phyloP scores from a whole-genome alignment of 352 stramenopile genomes.

The Blastocystis sp. region DNA sequence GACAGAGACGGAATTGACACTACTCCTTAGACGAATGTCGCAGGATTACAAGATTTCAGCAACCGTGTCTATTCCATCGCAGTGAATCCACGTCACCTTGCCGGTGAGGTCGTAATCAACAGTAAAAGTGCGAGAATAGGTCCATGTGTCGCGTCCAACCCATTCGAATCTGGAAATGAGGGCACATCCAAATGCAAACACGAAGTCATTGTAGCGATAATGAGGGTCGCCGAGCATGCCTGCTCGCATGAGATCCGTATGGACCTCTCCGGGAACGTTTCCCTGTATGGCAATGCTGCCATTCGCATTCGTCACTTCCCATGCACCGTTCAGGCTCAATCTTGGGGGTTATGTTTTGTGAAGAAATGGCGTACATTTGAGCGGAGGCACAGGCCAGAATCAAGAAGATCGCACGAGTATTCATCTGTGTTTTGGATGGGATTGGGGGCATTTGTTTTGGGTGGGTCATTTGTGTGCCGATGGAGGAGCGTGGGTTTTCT shows the following conservation, averaged over 20 bases:
- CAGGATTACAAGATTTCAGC: slow-evolving; percentile 81
- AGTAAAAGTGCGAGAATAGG: slow-evolving; percentile 75
- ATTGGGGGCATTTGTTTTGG: neutral
- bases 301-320: slow-evolving; percentile 46
- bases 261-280: slow-evolving; percentile 80
- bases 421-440: neutral
- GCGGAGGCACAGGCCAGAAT: neutral
- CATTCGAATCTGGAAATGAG: slow-evolving; percentile 76
- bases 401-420: neutral
- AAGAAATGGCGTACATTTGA: neutral
- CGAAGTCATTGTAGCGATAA: slow-evolving; percentile 81
- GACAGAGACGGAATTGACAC: slow-evolving; percentile 80
- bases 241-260: slow-evolving; percentile 81
- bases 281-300: slow-evolving; percentile 32
- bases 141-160: slow-evolving; percentile 81
- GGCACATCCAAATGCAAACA: slow-evolving; percentile 72
- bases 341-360: neutral
- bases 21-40: neutral
- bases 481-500: no score
- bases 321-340: slow-evolving; percentile 56
- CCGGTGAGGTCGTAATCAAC: slow-evolving; percentile 78
- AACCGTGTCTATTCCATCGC: slow-evolving; percentile 81
- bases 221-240: slow-evolving; percentile 81
- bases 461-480: neutral
- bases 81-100: neutral